Evolutionary conservation across 2,329 filamentous ascomycete genomes (phyloP), one percentile per base, ranked within the genome.

Genomic region (Diplodia sapinea): DNA sequence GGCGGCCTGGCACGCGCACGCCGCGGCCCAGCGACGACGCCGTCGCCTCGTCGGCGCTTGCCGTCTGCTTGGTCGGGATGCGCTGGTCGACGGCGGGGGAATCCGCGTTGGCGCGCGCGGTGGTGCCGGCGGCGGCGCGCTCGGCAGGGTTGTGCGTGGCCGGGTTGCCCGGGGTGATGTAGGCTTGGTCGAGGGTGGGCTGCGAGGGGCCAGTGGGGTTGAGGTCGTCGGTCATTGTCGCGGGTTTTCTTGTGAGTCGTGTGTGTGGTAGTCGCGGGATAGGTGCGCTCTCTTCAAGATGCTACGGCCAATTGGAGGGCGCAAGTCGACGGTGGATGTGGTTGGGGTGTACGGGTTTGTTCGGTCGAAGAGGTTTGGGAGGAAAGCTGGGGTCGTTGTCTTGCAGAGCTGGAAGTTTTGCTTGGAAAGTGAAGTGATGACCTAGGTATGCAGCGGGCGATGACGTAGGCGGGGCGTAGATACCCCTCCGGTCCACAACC

Each of bases 111-210:
- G 78, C 69, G 7, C 72, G 65, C n/a, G 79, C 75, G 68, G 82
- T 79, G 65, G 72, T 67, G 6, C 73, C 65, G 5, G 80, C 72
- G 61, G 76, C 70, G 1, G 69, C 56, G 49, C 74, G 62, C 69
- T 84, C 82, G 59, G 74, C 67, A 12, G 81, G 80, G 68, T 79
- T 76, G 67, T 81, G 79, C 29, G 76, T 71, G n/a, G 75, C 79
- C 40, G 82, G 78, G 72, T 85, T 85, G 70, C 79, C 80, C 2
- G 79, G 73, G 2, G 81, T 82, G 13, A 78, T 78, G 78, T 84
- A 84, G 65, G 79, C 82, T 71, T 82, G 75, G 69, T 78, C 65
- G 36, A 76, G 74, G 57, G 77, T 75, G 20, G 83, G 83, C 71
- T 85, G 82, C 33, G 81, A 79, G 33, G 79, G 77, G 43, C 77